Percentiles rank a stretch among this genome's conserved stretches.
phyloP scores from a whole-genome alignment of 225 moss, liverwort and hornwort genomes.

The Pseudisothecium myosuroides region DNA sequence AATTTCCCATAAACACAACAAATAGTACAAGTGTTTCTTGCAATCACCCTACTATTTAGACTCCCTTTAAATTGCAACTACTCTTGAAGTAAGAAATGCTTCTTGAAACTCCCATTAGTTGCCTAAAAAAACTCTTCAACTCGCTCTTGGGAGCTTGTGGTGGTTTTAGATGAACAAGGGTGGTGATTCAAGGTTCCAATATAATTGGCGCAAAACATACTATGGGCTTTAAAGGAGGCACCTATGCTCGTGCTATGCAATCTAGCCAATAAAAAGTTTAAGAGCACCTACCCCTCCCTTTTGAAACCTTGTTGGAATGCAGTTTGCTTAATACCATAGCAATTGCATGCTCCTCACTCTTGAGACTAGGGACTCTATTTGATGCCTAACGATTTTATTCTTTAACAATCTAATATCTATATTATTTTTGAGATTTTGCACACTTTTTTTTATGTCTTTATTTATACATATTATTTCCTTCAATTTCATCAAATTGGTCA shows the following conservation, averaged over 20 bases:
- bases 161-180: rapidly evolving
- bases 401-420: not conserved
- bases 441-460: not conserved
- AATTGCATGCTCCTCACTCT: rapidly evolving
- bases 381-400: not conserved
- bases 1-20: too few relatives aligned
- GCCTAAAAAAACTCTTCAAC: not conserved
- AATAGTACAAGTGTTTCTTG: too few relatives aligned
- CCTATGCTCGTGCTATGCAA: rapidly evolving
- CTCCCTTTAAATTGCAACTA: rapidly evolving
- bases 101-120: not conserved
- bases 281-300: rapidly evolving
- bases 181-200: not conserved
- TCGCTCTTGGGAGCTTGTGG: not conserved
- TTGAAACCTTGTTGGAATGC: rapidly evolving
- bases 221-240: rapidly evolving
- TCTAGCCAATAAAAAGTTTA: rapidly evolving
- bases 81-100: not conserved
- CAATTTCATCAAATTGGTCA: not conserved
- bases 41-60: too few relatives aligned
- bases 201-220: rapidly evolving
- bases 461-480: not conserved
- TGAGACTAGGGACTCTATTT: not conserved
- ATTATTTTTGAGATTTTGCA: not conserved
- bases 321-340: not conserved